A percentile compares a stretch with the other conserved stretches of the same genome.
These are phyloP conservation scores for Coix lacrymajobi DNA, from an alignment of 176 grass and related monocot species.

Conservation along the genomic window DNA sequence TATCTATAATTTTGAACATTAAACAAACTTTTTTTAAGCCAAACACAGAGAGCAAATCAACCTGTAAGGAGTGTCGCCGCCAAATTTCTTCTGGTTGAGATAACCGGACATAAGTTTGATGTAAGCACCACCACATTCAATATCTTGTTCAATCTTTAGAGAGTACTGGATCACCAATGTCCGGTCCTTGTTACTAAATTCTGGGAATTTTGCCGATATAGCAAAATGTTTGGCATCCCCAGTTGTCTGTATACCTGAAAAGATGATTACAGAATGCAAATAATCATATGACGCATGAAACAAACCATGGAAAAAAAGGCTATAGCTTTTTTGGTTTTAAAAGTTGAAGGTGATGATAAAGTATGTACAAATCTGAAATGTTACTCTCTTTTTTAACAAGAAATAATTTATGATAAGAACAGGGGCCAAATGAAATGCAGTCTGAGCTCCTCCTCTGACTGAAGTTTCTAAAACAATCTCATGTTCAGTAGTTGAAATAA, in stretches of 20 bases:
- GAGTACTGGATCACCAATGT: conserved; percentile 81
- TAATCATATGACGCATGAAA: background rate
- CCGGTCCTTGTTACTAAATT: conserved; percentile 74
- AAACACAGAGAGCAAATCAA: conserved; percentile 19
- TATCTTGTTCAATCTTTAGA: conserved; percentile 79
- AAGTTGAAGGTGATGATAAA: background rate
- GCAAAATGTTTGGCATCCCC: conserved; percentile 68
- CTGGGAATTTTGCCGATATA: conserved; percentile 78
- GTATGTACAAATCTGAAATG: background rate
- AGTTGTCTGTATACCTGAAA: conserved; percentile 68
- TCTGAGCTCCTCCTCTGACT: background rate
- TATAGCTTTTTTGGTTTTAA: background rate
- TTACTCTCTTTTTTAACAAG: background rate
- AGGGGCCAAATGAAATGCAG: background rate
- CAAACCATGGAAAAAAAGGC: background rate
- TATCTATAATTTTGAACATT: background rate
- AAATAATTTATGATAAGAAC: background rate
- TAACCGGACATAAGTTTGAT: conserved; percentile 91
- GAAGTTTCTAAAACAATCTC: background rate
- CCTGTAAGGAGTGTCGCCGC: conserved; percentile 88
- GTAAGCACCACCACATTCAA: conserved; percentile 87
- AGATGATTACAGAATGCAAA: conserved; percentile 1
- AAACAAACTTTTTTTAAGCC: background rate
- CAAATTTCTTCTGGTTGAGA: conserved; percentile 94
- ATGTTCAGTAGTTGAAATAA: background rate